Percentiles rank a stretch among this genome's conserved stretches.
These are phyloP conservation scores for Niveomyces coronatus DNA, from an alignment of 2,329 filamentous ascomycete genomes.

Conservation along the genomic window DNA sequence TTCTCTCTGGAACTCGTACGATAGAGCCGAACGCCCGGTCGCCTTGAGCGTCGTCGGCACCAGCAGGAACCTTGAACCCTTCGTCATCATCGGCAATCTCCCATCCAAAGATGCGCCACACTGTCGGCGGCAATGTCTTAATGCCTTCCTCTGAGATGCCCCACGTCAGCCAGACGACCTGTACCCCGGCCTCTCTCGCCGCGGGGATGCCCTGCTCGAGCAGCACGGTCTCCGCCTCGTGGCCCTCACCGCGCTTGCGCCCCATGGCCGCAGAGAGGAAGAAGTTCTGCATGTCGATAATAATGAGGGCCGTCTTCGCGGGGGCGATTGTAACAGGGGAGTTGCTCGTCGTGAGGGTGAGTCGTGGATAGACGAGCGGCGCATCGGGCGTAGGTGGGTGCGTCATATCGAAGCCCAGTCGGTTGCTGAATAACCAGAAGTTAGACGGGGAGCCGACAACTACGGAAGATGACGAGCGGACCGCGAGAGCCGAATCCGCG, in stretches of 20 bases:
- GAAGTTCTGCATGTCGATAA: slow-evolving; percentile 45
- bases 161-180: slow-evolving; percentile 47
- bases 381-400: slow-evolving; percentile 9
- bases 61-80: neutral
- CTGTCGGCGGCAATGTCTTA: slow-evolving; percentile 36
- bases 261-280: slow-evolving; percentile 27
- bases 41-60: neutral
- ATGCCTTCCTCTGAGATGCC: slow-evolving; percentile 43
- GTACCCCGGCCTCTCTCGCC: slow-evolving; percentile 10
- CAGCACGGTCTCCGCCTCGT: slow-evolving; percentile 7
- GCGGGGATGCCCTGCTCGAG: slow-evolving; percentile 8
- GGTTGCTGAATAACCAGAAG: slow-evolving; percentile 10
- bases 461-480: slow-evolving; percentile 2
- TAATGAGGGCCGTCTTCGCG: slow-evolving; percentile 32
- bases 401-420: slow-evolving; percentile 17
- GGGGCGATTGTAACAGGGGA: slow-evolving; percentile 28
- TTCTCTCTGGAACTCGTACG: slow-evolving; percentile 2
- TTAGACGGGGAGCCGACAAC: slow-evolving; percentile 7
- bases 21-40: neutral
- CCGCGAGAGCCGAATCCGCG: neutral
- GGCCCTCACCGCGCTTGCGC: slow-evolving; percentile 16
- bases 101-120: slow-evolving; percentile 35
- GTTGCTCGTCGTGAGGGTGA: slow-evolving; percentile 14
- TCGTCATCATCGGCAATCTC: slow-evolving; percentile 3
- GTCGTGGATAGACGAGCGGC: neutral